Evolutionary conservation across 768 basidiomycete genomes (phyloP).

Genomic region (Cubamyces lactineus): DNA sequence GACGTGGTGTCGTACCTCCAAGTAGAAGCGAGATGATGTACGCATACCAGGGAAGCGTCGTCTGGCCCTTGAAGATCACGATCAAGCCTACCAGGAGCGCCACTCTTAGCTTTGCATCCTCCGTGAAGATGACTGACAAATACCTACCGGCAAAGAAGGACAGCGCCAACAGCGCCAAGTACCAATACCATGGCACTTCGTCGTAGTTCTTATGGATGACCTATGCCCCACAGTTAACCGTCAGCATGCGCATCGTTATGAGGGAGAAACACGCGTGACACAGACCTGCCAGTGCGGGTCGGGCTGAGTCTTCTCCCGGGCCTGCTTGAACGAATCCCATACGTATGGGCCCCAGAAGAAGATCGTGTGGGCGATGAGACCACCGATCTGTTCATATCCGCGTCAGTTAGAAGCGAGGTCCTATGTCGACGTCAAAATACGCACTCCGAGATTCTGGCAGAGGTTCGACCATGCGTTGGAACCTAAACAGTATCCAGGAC

Average conservation of each 20-base stretch:
- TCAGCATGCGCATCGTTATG: neutral
- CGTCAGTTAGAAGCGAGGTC: neutral
- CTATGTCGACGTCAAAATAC: slow-evolving; percentile 5
- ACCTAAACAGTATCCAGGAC: slow-evolving; percentile 29
- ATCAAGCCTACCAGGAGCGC: slow-evolving; percentile 47
- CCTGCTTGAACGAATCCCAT: slow-evolving; percentile 51
- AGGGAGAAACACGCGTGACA: neutral
- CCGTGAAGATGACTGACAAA: neutral
- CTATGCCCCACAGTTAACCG: slow-evolving; percentile 1
- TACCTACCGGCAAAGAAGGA: slow-evolving; percentile 58
- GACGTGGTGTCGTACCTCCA: slow-evolving; percentile 35
- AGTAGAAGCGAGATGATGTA: slow-evolving; percentile 59
- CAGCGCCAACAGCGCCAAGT: slow-evolving; percentile 48
- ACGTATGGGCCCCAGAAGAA: slow-evolving; percentile 63
- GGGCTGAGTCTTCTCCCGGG: slow-evolving; percentile 47
- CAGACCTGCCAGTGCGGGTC: slow-evolving; percentile 60
- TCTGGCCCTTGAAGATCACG: slow-evolving; percentile 59
- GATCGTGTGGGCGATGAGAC: slow-evolving; percentile 56
- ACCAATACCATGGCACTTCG: slow-evolving; percentile 68
- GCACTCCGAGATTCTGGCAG: slow-evolving; percentile 49
- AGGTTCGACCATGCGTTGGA: slow-evolving; percentile 58
- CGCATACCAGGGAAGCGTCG: slow-evolving; percentile 65
- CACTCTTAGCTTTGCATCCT: neutral
- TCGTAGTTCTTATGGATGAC: slow-evolving; percentile 57
- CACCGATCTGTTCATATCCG: slow-evolving; percentile 50